phyloP scores from a whole-genome alignment of 2,329 filamentous ascomycete genomes.

The Herpotrichia juniperi region DNA sequence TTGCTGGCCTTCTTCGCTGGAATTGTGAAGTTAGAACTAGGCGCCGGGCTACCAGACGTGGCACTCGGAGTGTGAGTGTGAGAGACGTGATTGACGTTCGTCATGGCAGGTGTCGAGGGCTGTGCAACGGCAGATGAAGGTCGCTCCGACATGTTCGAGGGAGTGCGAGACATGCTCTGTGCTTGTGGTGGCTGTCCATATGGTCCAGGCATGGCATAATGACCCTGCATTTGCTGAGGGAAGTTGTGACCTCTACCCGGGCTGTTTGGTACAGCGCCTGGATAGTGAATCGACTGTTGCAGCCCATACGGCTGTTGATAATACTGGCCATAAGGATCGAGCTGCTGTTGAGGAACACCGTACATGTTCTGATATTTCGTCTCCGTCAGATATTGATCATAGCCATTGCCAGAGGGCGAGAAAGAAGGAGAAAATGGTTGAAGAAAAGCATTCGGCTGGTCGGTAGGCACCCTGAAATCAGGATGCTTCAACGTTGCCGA shows the following conservation, averaged over 20 bases:
- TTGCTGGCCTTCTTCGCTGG: slow-evolving; percentile 70
- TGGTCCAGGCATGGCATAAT: slow-evolving; percentile 56
- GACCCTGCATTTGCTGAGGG: slow-evolving; percentile 53
- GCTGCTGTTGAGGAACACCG: slow-evolving; percentile 58
- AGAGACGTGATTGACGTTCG: slow-evolving; percentile 48
- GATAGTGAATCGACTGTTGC: slow-evolving; percentile 52
- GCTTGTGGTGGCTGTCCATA: slow-evolving; percentile 65
- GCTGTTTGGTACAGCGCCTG: slow-evolving; percentile 50
- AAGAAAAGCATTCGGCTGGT: slow-evolving; percentile 30
- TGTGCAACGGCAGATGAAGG: slow-evolving; percentile 67
- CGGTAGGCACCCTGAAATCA: slow-evolving; percentile 21
- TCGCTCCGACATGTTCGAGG: slow-evolving; percentile 61
- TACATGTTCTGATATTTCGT: slow-evolving; percentile 69
- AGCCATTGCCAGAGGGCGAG: slow-evolving; percentile 71
- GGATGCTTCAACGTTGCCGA: slow-evolving; percentile 21
- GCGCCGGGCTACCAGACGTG: slow-evolving; percentile 63
- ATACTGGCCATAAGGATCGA: slow-evolving; percentile 50
- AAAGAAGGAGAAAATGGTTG: slow-evolving; percentile 59
- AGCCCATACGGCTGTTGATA: slow-evolving; percentile 53
- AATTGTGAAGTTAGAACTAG: slow-evolving; percentile 68
- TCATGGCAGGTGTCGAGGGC: slow-evolving; percentile 60
- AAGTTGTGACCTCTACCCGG: slow-evolving; percentile 53
- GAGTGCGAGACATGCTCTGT: slow-evolving; percentile 70
- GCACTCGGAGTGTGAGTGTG: slow-evolving; percentile 63
- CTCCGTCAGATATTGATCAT: slow-evolving; percentile 74